Base-by-base conservation (phyloP, 1,284 basidiomycete genomes). In the Tausonia pullulans region DNA sequence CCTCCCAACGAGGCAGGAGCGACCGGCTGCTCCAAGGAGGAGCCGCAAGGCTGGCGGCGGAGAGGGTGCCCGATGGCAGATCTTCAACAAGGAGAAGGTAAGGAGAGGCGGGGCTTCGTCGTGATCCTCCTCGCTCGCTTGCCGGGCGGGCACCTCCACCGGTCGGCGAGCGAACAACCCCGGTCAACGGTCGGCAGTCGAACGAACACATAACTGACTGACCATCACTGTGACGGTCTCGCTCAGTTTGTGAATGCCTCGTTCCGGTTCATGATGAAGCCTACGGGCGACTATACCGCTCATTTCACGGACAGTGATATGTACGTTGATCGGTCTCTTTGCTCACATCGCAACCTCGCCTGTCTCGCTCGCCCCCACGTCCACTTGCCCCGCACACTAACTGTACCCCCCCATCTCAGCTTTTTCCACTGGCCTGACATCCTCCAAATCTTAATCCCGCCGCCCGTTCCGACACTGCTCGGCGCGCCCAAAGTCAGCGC, bases 401-500 rank as follows among this genome's bases (percentile, higher is more conserved):
- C 69, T 64, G 70, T 27, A 67, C 65, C 40, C 64, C 64, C 43
- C 40, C 56, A 61, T 6, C 40, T 13, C 71, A 93, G 90, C 71
- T 90, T 86, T 77, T 88, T 96, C 75, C 88, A 93, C 79, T 96
- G 91, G 91, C 83, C 87, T n/a, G 90, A 98, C 76, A 90, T 99
- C 69, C 80, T 96, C 7, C 95, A 98, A 76, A 86, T 99, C 67
- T 85, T 98, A 71, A 86, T 98, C 68, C 89, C 92, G 0, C 39
- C 63, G 3, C 44, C 63, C 7, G 14, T 45, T 14, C 58, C 58
- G 6, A 51, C 63, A 40, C 41, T 60, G 14, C 14, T 55, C n/a
- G 27, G 27, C 27, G 27, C 27, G 27, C 27, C 27, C 27, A 27
- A 27, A 27, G 27, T 27, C n/a, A 4, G n/a, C n/a, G 39, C 9